Evolutionary conservation across 371 early-diverging fungal species (phyloP), one percentile per base, ranked within the genome.

Genomic region (Actinomucor elegans): DNA sequence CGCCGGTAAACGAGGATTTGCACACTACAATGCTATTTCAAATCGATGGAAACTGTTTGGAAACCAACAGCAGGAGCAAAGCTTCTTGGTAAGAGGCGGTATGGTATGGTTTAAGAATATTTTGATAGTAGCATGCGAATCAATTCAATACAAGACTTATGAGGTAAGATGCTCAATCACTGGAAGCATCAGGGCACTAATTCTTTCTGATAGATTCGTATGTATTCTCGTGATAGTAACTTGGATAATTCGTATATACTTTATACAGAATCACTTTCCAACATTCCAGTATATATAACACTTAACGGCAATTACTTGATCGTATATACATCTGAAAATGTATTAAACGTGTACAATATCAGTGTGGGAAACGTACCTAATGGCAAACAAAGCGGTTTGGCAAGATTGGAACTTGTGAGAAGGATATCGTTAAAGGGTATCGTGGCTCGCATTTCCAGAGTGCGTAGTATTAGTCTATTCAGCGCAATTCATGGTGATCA

Each of bases 1-100:
- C 47, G 90, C 92, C 6, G 94, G 94, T 10, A 80, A 75, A 42
- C 84, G 87, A 6, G 94, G 94, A 6, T 66, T 92, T 32, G 86
- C 90, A 0, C 89, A 90, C 53, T 91, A 89, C 55, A 91, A 85
- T 57, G 69, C 80, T 7, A 67, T 72, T 20, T 85, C 90, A 0
- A 83, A 84, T 45, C 77, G 89, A 33, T 94, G 94, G 94, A 92
- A 91, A 55, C 55, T 91, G 28, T 92, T 92, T 79, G 90, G 92
- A 0, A 90, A 89, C 57, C 88, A 89, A 62, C 85, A 88, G 38
- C 90, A 91, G 59, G 94, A 94, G 61, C 85, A 90, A 60, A 80
- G 83, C 14, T 90, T 94, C 59, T 28, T 73, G 10, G 85, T 75
- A 14, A 78, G 80, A 17, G 91, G 92, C 15, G 92, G 92, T 5